Evolutionary conservation across 2,329 filamentous ascomycete species (phyloP), one percentile per base, ranked within the genome.

Genomic region (Thyridium curvatum): DNA sequence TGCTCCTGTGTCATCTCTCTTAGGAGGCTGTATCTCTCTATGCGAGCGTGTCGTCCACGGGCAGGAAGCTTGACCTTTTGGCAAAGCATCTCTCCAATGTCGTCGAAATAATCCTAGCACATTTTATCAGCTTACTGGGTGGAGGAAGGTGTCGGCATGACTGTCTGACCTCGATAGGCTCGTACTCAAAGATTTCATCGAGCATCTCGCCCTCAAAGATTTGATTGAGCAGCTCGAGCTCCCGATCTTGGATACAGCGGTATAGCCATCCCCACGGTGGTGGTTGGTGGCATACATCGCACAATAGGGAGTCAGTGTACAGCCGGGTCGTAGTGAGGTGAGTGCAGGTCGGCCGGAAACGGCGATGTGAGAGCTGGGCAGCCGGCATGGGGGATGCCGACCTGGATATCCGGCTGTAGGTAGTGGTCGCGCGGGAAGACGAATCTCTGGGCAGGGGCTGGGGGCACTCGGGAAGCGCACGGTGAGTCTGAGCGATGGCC

Each of bases 261-360:
- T 86, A 93, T 16, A 93, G 62, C 76, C 83, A 93, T 18, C 84
- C 84, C 38, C 82, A 68, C 13, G 68, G 60, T 1, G 82, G 74
- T 2, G 59, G 57, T 31, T 62, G 61, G 30, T 64, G 62, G 50
- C 86, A 93, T 17, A 68, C 53, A 8, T 69, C 60, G 60, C 86
- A 93, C 14, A 56, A 52, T 34, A 66, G 56, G 18, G 67, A 54
- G 15, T 60, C 41, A 28, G 71, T 72, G 49, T 80, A 85, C 33
- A 86, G 58, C 18, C 82, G 77, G 9, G 77, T 75, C 72, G 88
- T 81, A 40, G 71, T 79, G 34, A 79, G 61, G 53, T 90, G 85
- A 3, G 78, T 84, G 58, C 85, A 89, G 16, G 42, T 49, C 10
- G 55, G 46, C 34, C 42, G 37, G 35, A 32, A 41, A n/a, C 26